These are phyloP conservation scores for Cinnamomum micranthum DNA, from an alignment of 164 flowering plant species.

Conservation along the genomic window DNA sequence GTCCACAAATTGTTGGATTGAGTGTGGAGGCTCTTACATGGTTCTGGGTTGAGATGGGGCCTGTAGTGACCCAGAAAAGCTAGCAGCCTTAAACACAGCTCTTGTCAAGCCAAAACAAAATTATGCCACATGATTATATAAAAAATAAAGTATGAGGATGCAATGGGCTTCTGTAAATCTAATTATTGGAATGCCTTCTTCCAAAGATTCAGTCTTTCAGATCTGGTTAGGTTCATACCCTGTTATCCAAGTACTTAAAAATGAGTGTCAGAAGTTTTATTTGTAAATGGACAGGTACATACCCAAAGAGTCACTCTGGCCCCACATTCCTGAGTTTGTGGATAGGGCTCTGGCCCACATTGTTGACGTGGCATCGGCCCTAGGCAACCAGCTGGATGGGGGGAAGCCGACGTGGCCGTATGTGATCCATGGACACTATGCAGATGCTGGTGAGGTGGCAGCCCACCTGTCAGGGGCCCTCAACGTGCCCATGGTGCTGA, in stretches of 20 bases:
- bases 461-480: conserved; percentile 65
- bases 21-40: not conserved
- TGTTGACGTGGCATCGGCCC: conserved; percentile 63
- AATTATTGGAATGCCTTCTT: no score
- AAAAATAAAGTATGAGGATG: no score
- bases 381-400: conserved; percentile 54
- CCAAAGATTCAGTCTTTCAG: no score
- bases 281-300: conserved; percentile 41
- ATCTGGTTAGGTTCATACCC: no score
- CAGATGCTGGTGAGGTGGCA: conserved; percentile 81
- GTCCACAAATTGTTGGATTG: not conserved
- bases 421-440: conserved; percentile 86
- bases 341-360: conserved; percentile 69
- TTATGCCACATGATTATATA: no score
- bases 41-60: not conserved
- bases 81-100: not conserved
- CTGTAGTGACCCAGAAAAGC: not conserved
- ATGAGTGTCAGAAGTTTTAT: no score
- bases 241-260: no score
- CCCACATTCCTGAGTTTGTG: conserved; percentile 72
- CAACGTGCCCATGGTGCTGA: conserved; percentile 81
- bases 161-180: no score
- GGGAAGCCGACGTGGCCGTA: conserved; percentile 78
- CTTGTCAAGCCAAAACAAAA: no score
- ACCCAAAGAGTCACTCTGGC: conserved; percentile 79